phyloP scores from a whole-genome alignment of 345 rosid species.

The Syzygium aromaticum region DNA sequence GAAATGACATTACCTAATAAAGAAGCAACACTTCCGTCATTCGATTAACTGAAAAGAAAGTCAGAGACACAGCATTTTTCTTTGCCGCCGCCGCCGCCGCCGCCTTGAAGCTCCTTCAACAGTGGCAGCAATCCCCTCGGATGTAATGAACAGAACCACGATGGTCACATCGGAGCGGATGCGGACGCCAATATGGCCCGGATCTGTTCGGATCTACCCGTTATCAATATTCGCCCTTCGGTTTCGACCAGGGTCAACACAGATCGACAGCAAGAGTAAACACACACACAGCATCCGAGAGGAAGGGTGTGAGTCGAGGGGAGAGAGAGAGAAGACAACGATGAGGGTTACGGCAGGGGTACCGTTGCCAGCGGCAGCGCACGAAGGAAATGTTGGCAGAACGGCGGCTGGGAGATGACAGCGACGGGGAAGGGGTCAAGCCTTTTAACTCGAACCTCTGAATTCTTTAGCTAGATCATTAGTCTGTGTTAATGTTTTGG shows the following conservation, averaged over 20 bases:
- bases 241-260: not conserved
- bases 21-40: not conserved
- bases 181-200: not conserved
- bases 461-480: not conserved
- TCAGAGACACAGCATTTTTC: not conserved
- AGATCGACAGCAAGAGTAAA: not conserved
- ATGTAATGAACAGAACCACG: not conserved
- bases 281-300: too few relatives aligned
- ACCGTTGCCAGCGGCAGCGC: not conserved
- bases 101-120: not conserved
- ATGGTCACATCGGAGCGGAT: not conserved
- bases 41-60: not conserved
- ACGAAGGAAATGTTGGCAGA: not conserved
- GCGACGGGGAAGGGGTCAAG: not conserved
- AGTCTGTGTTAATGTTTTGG: not conserved
- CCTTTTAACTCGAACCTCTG: not conserved
- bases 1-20: not conserved
- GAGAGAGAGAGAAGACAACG: not conserved
- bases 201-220: not conserved
- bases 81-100: not conserved
- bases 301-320: not conserved
- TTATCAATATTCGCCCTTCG: not conserved
- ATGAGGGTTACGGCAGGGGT: not conserved
- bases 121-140: not conserved
- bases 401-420: not conserved